Conservation (phyloP, 75 land plant species). For the Cryptomeria japonica region DNA sequence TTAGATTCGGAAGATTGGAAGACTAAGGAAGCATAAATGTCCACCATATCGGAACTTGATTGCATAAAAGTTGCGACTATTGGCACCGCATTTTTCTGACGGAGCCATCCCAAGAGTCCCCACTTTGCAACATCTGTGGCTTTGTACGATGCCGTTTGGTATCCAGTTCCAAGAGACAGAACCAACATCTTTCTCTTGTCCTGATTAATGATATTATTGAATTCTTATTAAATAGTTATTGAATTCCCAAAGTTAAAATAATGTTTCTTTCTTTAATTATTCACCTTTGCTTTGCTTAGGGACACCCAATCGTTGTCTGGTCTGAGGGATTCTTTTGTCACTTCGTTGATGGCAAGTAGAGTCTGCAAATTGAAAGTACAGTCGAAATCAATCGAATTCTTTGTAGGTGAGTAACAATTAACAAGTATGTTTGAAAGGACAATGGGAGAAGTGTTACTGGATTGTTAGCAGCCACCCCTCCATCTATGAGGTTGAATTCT, state of each 20-base stretch:
- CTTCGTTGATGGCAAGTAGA: neutral
- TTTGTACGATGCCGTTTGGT: conserved; percentile 7
- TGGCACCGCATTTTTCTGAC: neutral
- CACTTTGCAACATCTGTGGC: conserved; percentile 27
- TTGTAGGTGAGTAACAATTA: neutral
- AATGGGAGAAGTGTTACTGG: conserved; percentile 20
- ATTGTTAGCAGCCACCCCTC: conserved; percentile 49
- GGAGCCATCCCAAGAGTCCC: conserved; percentile 24
- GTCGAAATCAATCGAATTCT: too few species aligned
- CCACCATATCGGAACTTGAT: conserved; percentile 33
- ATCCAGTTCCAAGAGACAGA: conserved; percentile 36
- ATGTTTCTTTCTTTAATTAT: neutral
- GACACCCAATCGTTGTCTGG: neutral
- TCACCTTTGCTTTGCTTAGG: neutral
- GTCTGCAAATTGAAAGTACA: neutral
- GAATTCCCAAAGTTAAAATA: neutral
- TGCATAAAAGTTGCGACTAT: conserved; percentile 15
- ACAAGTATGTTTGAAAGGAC: too few species aligned
- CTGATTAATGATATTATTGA: neutral
- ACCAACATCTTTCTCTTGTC: conserved; percentile 21
- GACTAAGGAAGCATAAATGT: conserved; percentile 15
- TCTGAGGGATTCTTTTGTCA: neutral
- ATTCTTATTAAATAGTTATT: neutral
- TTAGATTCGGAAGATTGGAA: conserved; percentile 5
- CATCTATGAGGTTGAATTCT: conserved; percentile 48